Evolutionary conservation across 352 stramenopile species (phyloP), one percentile per base, ranked within the genome.

Genomic region (Phytopythium chamaehyphon): DNA sequence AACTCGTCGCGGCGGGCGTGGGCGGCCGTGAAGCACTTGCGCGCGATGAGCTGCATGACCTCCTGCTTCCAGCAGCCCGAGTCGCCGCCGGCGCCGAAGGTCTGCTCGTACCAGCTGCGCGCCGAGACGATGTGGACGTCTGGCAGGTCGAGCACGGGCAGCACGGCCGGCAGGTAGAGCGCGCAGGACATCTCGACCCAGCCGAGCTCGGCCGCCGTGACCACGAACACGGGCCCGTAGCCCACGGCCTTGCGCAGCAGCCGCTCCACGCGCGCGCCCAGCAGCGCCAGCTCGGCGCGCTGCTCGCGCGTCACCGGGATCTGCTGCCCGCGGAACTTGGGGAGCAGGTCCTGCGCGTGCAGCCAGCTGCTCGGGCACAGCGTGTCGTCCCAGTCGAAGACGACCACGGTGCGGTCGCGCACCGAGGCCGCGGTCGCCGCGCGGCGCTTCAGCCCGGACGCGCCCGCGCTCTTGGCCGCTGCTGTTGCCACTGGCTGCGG

Each of bases 361-460:
- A 94, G 71, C 83, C 83, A 94, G 21, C 79, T 86, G 62, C 78
- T 90, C 35, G 83, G 83, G 46, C 81, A 92, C n/a, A 94, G 69
- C 58, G 83, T 94, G 72, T 94, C 83, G 60, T 94, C 83, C 83
- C 83, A 94, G 59, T 94, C 83, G 45, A 94, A 94, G 37, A 94
- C 83, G 3, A 89, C 81, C 23, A 94, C 81, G 12, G 83, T 94
- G 45, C 81, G 79, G 53, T 92, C 82, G 44, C 72, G 71, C n/a
- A 86, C 60, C 16, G 71, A 76, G 39, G 40, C 28, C 12, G 22
- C 14, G 14, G 33, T 8, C n/a, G 35, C 22, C 22, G 51, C 38
- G 31, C 52, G 56, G 16, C 56, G 52, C 55, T 76, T 74, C 16
- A 54, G n/a, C n/a, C n/a, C n/a, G n/a, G 33, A 31, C 46, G 31